Conservation (phyloP, 345 rosid genomes). For the Moricandia moricandioides region DNA sequence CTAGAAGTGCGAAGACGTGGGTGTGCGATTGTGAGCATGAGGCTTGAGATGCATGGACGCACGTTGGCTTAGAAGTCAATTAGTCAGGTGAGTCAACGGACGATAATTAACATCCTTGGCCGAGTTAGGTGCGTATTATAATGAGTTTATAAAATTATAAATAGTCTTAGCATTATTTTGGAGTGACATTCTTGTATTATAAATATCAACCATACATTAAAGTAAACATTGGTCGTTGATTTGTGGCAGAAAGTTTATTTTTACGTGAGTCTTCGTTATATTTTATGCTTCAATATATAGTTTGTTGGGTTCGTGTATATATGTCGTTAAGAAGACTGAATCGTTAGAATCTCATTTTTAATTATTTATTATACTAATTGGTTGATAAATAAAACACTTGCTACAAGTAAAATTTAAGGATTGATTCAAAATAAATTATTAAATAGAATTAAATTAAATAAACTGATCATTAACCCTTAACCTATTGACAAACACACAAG, state of each 20-base stretch:
- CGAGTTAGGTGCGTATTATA: constrained; percentile 3
- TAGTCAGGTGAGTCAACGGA: constrained; percentile 15
- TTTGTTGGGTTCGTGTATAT: constrained; percentile 8
- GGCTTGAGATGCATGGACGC: constrained; percentile 37
- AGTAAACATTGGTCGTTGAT: constrained; percentile 2
- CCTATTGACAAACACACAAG: no score
- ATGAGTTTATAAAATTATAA: not conserved
- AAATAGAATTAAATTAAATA: constrained; percentile 2
- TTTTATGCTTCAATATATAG: not conserved
- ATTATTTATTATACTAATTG: not conserved
- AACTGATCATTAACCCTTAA: no score
- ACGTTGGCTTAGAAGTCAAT: constrained; percentile 24
- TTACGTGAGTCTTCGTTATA: not conserved
- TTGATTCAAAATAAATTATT: not conserved
- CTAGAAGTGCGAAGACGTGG: not conserved
- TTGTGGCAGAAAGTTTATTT: not conserved
- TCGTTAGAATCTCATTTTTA: not conserved
- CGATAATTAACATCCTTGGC: not conserved
- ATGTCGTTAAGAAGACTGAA: not conserved
- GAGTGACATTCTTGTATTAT: not conserved
- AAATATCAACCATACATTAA: not conserved
- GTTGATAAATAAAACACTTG: not conserved
- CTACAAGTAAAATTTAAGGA: not conserved
- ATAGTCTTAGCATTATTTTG: not conserved
- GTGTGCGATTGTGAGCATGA: constrained; percentile 9